phyloP scores from a whole-genome alignment of 495 filamentous ascomycete species.

The Aspergillus egyptiacus region DNA sequence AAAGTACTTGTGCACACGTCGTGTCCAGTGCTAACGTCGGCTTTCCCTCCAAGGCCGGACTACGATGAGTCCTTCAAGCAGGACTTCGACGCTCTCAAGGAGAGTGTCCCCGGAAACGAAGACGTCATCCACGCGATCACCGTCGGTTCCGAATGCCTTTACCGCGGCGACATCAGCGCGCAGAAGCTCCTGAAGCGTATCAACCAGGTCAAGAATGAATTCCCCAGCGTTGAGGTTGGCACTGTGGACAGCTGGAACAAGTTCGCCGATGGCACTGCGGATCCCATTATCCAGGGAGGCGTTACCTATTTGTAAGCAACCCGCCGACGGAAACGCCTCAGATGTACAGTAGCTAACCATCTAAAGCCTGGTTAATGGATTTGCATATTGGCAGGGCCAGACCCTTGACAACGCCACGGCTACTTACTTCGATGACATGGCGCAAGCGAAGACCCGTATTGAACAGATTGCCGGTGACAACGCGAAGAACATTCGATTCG shows the following conservation, averaged over 20 bases:
- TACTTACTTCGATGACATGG: constrained; percentile 71
- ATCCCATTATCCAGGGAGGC: constrained; percentile 54
- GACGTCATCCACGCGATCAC: constrained; percentile 67
- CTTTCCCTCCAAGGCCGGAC: constrained; percentile 51
- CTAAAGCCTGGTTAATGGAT: constrained; percentile 64
- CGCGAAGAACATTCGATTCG: constrained; percentile 53
- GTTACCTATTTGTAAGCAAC: constrained; percentile 56
- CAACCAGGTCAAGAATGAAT: constrained; percentile 50
- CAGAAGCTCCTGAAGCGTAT: constrained; percentile 57
- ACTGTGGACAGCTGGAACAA: constrained; percentile 84
- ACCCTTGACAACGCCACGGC: constrained; percentile 54
- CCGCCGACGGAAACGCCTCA: neutral
- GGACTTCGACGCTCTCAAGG: constrained; percentile 56
- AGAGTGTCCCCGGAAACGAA: constrained; percentile 46
- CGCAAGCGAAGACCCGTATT: constrained; percentile 63
- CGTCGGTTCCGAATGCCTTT: constrained; percentile 71
- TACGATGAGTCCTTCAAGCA: constrained; percentile 56
- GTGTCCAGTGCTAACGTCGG: neutral
- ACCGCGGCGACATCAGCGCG: constrained; percentile 66
- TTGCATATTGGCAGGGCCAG: constrained; percentile 77
- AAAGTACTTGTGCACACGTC: neutral
- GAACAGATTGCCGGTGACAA: constrained; percentile 52
- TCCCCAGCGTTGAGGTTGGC: constrained; percentile 56
- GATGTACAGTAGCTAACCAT: neutral
- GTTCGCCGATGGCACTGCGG: constrained; percentile 65